Evolutionary conservation across 768 basidiomycete species (phyloP), one percentile per base, ranked within the genome.

Genomic region (Tylopilus vinaceipallidus): DNA sequence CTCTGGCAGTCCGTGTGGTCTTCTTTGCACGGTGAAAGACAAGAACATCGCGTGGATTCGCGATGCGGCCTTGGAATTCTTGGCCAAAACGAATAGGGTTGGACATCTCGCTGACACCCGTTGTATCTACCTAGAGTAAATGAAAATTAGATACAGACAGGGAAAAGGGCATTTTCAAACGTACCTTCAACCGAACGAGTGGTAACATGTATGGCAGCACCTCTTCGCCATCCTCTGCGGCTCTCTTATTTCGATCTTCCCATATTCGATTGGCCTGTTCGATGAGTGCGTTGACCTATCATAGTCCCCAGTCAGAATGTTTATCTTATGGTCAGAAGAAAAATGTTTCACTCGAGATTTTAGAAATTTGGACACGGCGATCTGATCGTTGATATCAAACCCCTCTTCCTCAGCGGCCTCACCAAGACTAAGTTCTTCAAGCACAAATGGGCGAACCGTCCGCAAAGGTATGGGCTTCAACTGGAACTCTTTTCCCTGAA

Each of bases 61-160:
- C 97, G 30, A 98, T 79, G 19, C 79, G 80, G 1, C 91, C 91
- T 56, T 85, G 81, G 67, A 98, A 98, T 65, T 95, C 91, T 65
- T 95, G 94, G 1, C 97, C 95, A 65, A 99, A 97, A 10, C 97
- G 87, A 44, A 95, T 87, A 20, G 95, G 95, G 66, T 99, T 99
- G 46, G 89, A 92, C 72, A 92, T 92, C 59, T 91, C 89, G 49
- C 82, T 83, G 8, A 93, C 88, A 36, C 88, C 90, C 0, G 95
- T 91, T 0, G 92, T 95, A 64, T 95, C 92, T 16, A 95, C 92
- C 88, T 86, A 30, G n/a, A n/a, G n/a, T n/a, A n/a, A n/a, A n/a
- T n/a, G n/a, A n/a, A n/a, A n/a, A n/a, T n/a, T n/a, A n/a, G n/a
- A n/a, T n/a, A n/a, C n/a, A n/a, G n/a, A n/a, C n/a, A n/a, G n/a